These are phyloP conservation scores for Penicillium soppii DNA, from an alignment of 495 filamentous ascomycete genomes.

Conservation along the genomic window DNA sequence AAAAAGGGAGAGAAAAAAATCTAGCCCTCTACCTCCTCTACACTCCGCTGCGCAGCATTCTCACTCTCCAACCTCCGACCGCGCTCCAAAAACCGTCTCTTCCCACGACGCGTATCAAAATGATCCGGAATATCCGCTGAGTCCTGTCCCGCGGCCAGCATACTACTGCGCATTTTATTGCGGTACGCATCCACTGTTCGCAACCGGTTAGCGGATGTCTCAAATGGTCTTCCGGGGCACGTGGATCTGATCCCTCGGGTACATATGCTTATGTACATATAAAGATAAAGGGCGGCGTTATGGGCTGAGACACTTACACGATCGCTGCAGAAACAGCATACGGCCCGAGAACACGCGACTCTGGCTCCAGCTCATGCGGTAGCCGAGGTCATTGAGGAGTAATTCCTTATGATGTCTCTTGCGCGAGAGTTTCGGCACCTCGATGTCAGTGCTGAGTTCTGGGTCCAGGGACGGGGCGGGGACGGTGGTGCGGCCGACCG, in stretches of 20 bases:
- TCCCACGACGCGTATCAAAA: conserved; percentile 87
- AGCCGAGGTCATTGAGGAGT: conserved; percentile 86
- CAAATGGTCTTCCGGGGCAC: not conserved
- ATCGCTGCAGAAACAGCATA: conserved; percentile 87
- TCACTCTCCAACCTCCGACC: conserved; percentile 19
- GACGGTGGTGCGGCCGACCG: conserved; percentile 57
- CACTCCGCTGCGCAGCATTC: conserved; percentile 34
- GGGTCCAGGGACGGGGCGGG: conserved; percentile 75
- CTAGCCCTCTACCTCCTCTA: conserved; percentile 44
- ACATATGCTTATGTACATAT: not conserved
- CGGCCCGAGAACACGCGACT: conserved; percentile 81
- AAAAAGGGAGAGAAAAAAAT: not conserved
- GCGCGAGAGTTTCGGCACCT: conserved; percentile 69
- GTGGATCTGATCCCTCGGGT: not conserved
- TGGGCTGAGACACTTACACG: conserved; percentile 63
- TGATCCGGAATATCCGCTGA: conserved; percentile 69
- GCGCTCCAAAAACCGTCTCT: conserved; percentile 79
- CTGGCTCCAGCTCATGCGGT: conserved; percentile 93
- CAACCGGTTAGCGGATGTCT: conserved; percentile 1
- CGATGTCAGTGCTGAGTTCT: conserved; percentile 57
- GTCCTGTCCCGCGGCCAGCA: conserved; percentile 72
- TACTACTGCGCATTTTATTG: conserved; percentile 83
- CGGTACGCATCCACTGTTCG: conserved; percentile 85
- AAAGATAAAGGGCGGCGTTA: not conserved
- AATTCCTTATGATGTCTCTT: conserved; percentile 73